Conservation (phyloP, 2,329 filamentous ascomycete species). For the Fusarium sp. region DNA sequence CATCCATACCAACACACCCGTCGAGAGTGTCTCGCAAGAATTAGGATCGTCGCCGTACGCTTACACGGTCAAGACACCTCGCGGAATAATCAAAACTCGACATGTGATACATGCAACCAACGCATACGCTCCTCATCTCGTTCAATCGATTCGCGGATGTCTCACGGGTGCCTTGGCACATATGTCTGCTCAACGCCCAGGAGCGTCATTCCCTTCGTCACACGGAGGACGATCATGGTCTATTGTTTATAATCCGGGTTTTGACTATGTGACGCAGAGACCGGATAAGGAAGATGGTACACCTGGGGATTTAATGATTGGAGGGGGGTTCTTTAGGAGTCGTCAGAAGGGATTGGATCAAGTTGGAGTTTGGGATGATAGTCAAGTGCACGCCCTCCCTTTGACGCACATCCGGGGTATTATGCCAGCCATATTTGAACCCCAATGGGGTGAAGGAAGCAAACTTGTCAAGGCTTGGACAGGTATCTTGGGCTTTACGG, state of each 20-base stretch:
- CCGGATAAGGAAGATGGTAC: slow-evolving; percentile 44
- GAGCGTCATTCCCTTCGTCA: slow-evolving; percentile 43
- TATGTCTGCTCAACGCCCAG: slow-evolving; percentile 60
- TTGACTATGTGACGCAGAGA: slow-evolving; percentile 62
- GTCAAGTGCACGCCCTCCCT: slow-evolving; percentile 50
- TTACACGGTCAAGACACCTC: slow-evolving; percentile 55
- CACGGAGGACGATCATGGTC: slow-evolving; percentile 58
- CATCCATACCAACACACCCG: slow-evolving; percentile 52
- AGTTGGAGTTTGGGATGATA: slow-evolving; percentile 58
- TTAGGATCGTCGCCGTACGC: slow-evolving; percentile 11
- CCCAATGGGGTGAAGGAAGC: slow-evolving; percentile 47
- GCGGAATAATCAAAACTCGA: slow-evolving; percentile 54
- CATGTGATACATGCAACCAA: slow-evolving; percentile 68
- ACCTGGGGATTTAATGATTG: slow-evolving; percentile 60
- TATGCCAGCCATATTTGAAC: slow-evolving; percentile 54
- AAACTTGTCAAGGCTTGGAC: slow-evolving; percentile 56
- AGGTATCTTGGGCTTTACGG: slow-evolving; percentile 58
- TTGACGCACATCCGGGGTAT: slow-evolving; percentile 53
- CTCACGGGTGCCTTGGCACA: slow-evolving; percentile 56
- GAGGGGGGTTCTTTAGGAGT: slow-evolving; percentile 59
- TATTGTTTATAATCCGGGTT: slow-evolving; percentile 55
- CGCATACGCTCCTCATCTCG: slow-evolving; percentile 58
- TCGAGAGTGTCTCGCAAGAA: slow-evolving; percentile 42
- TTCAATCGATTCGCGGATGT: slow-evolving; percentile 57
- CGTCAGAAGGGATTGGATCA: slow-evolving; percentile 54